Base-by-base conservation (phyloP, 208 protist genomes). In the Trypanosoma vivax region DNA sequence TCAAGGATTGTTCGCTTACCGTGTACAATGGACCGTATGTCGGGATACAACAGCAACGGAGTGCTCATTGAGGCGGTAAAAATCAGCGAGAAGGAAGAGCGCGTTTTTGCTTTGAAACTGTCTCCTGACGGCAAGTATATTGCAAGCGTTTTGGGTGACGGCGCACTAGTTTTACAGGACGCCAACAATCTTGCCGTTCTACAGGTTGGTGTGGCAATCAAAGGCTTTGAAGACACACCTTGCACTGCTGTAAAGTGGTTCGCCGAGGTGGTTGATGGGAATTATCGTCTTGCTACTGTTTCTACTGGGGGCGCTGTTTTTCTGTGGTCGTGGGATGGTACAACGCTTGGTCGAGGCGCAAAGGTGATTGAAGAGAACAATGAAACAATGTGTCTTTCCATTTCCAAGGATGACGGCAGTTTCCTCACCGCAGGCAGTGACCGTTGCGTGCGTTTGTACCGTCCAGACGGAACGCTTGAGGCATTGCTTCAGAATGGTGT, bases 351-450 rank as follows among this genome's bases (percentile, higher is more conserved):
- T 3, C 59, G 69, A 3, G 52, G 60, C 19, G 31, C 35, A 13
- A 35, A 13, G 6, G 55, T 72, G 5, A 34, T 37, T 18, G 86
- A 96, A 41, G 27, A 60, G 3, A 58, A 60, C 0, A 95, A 95
- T 55, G 83, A 96, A 46, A 74, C 81, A 2, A 70, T 65, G 27
- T 61, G 65, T 3, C 30, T 93, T 2, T 86, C 92, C 30, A 78
- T 91, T 30, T 73, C 67, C 0, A 48, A 58, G 0, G 69, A 72
- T 33, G 79, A 78, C 1, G 53, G 53, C 5, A 34, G 33, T 4
- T 71, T 96, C 46, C 35, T 89, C 14, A 91, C 87, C 1, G 88
- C 74, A 1, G 91, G 91, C 14, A 92, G 72, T 43, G 88, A 96
- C 60, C 80, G 73, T 7, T 37, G 80, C 23, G 68, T 96, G 24